Conservation (phyloP, 495 filamentous ascomycete species). For the Hypoxylon cercidicola region DNA sequence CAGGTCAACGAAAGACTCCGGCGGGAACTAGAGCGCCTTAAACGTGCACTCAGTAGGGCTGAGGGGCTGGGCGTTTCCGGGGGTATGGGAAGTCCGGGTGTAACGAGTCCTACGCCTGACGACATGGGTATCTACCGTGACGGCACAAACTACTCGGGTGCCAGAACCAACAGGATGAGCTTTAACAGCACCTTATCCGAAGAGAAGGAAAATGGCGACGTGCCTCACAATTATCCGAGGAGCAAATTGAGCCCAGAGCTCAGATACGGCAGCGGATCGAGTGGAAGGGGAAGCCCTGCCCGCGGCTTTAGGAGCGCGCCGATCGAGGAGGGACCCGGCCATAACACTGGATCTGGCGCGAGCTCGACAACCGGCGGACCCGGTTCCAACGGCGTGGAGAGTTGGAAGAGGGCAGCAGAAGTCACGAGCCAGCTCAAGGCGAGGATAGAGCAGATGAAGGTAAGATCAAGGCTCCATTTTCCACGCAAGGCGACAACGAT, state of each 20-base stretch:
- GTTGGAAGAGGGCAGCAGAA: slow-evolving; percentile 98
- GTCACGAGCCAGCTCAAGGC: slow-evolving; percentile 97
- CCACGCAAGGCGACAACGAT: neutral
- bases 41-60: slow-evolving; percentile 72
- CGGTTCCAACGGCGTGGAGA: slow-evolving; percentile 76
- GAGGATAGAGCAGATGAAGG: slow-evolving; percentile 85
- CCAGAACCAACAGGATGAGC: slow-evolving; percentile 65
- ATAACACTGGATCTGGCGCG: slow-evolving; percentile 43
- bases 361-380: slow-evolving; percentile 48
- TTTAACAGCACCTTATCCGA: slow-evolving; percentile 80
- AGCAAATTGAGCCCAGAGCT: slow-evolving; percentile 66
- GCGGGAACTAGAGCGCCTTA: slow-evolving; percentile 91
- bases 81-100: slow-evolving; percentile 55
- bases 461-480: slow-evolving; percentile 32
- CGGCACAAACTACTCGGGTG: slow-evolving; percentile 50
- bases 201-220: slow-evolving; percentile 80
- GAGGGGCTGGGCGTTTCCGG: slow-evolving; percentile 57
- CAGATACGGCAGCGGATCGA: slow-evolving; percentile 61
- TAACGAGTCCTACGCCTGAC: slow-evolving; percentile 58
- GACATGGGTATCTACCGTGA: slow-evolving; percentile 67
- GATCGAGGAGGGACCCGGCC: slow-evolving; percentile 39
- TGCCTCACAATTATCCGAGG: slow-evolving; percentile 50
- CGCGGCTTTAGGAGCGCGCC: slow-evolving; percentile 51
- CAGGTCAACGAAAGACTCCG: slow-evolving; percentile 81
- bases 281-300: slow-evolving; percentile 66